Conservation (phyloP, 768 basidiomycete species). For the Psilocybe cyanescens region DNA sequence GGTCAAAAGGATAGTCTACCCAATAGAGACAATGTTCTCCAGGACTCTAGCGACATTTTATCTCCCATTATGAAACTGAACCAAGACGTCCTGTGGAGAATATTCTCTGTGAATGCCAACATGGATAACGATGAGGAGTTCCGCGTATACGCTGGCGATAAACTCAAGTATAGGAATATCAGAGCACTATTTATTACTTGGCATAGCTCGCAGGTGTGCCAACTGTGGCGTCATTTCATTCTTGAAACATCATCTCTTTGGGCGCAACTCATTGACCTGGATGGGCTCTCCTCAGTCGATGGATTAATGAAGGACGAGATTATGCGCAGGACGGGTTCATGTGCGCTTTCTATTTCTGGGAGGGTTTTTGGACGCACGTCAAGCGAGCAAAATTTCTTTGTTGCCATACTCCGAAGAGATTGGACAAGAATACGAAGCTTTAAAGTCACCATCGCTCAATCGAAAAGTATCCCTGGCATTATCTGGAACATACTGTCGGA, state of each 20-base stretch:
- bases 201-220: slow-evolving; percentile 9
- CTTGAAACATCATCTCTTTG: slow-evolving; percentile 10
- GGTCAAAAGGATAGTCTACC: neutral
- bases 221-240: slow-evolving; percentile 3
- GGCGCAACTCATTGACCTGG: slow-evolving; percentile 12
- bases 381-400: neutral
- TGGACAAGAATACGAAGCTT: neutral
- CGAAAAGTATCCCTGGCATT: neutral
- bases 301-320: slow-evolving; percentile 9
- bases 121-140: neutral
- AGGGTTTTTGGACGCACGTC: neutral
- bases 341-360: slow-evolving; percentile 4
- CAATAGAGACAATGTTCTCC: neutral
- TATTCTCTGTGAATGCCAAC: slow-evolving; percentile 2
- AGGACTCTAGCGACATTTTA: neutral
- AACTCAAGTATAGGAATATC: neutral
- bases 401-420: neutral
- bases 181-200: neutral
- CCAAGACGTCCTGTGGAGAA: slow-evolving; percentile 10
- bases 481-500: neutral
- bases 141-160: neutral
- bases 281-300: slow-evolving; percentile 4
- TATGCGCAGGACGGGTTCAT: slow-evolving; percentile 4
- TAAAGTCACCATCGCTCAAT: neutral
- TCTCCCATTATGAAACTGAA: neutral